A percentile compares a stretch with the other conserved stretches of the same genome.
Conservation (phyloP, 2,329 filamentous ascomycete species). For the Sordariomycetes sp. region DNA sequence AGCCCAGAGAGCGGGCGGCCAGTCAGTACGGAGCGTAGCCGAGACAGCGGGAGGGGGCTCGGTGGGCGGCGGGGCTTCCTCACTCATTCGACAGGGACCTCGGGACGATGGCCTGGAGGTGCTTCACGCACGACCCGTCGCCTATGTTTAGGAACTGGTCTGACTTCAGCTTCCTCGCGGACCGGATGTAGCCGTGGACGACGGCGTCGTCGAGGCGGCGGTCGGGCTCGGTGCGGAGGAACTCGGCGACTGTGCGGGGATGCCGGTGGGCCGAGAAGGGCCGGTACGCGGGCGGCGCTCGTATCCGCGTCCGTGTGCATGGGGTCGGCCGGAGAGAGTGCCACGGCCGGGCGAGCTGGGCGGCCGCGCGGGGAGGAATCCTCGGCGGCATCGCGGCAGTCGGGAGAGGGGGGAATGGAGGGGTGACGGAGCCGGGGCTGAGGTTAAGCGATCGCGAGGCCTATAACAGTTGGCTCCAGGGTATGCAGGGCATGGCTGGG, state of each 20-base stretch:
- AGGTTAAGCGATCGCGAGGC: not conserved
- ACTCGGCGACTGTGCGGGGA: slow-evolving; percentile 33
- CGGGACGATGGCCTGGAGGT: slow-evolving; percentile 70
- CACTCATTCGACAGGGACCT: slow-evolving; percentile 62
- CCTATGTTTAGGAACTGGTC: slow-evolving; percentile 73
- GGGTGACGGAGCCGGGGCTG: not conserved
- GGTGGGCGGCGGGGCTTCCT: slow-evolving; percentile 16
- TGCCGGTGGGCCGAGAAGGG: not conserved
- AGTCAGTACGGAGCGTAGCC: not conserved
- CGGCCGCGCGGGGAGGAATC: not conserved
- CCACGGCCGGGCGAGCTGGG: not conserved
- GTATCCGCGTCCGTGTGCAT: not conserved
- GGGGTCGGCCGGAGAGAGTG: not conserved
- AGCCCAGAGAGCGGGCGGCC: slow-evolving; percentile 12
- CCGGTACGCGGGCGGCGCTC: not conserved
- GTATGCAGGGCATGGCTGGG: not conserved
- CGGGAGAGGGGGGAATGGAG: not conserved
- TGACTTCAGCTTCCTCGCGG: slow-evolving; percentile 74
- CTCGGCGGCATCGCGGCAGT: not conserved
- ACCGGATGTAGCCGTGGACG: slow-evolving; percentile 70
- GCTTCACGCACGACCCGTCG: slow-evolving; percentile 71
- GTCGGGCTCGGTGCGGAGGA: slow-evolving; percentile 38
- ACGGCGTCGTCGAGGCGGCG: slow-evolving; percentile 33
- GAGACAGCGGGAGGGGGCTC: not conserved
- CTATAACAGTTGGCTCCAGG: not conserved